Percentiles rank a stretch among this genome's conserved stretches.
Evolutionary conservation across 2,329 filamentous ascomycete species (phyloP).

Genomic region (Exophiala bonariae): DNA sequence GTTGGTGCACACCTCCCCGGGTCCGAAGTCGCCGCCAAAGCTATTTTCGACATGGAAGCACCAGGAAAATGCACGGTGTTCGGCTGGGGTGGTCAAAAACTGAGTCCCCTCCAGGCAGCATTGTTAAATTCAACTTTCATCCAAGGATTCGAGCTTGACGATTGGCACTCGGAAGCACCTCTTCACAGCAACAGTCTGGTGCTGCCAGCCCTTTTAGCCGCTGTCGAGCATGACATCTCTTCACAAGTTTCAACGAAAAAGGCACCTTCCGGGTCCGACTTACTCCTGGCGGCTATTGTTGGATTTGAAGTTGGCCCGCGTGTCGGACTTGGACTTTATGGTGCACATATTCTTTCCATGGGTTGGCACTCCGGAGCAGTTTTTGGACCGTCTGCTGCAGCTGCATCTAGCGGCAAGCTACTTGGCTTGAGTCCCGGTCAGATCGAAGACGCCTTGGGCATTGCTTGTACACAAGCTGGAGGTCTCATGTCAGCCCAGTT

Average conservation of each 20-base stretch:
- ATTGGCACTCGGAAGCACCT: constrained; percentile 44
- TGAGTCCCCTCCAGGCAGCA: constrained; percentile 40
- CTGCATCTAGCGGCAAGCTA: constrained; percentile 34
- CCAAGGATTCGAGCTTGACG: constrained; percentile 47
- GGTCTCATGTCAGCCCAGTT: constrained; percentile 46
- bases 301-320: constrained; percentile 44
- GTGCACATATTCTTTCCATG: constrained; percentile 37
- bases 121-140: constrained; percentile 46
- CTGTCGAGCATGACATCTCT: constrained; percentile 18
- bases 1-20: constrained; percentile 43
- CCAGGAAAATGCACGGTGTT: constrained; percentile 30
- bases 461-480: constrained; percentile 42
- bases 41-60: constrained; percentile 34
- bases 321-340: constrained; percentile 39
- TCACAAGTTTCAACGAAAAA: background rate
- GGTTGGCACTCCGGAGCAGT: constrained; percentile 45
- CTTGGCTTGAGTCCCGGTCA: constrained; percentile 31
- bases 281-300: constrained; percentile 39
- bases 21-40: constrained; percentile 39
- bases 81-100: constrained; percentile 31
- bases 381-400: constrained; percentile 40
- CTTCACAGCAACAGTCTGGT: constrained; percentile 41
- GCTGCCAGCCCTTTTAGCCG: constrained; percentile 43
- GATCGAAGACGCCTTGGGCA: constrained; percentile 40
- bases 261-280: constrained; percentile 28